phyloP scores from a whole-genome alignment of 1,139 yeast species.

The Kodamaea fungicola region DNA sequence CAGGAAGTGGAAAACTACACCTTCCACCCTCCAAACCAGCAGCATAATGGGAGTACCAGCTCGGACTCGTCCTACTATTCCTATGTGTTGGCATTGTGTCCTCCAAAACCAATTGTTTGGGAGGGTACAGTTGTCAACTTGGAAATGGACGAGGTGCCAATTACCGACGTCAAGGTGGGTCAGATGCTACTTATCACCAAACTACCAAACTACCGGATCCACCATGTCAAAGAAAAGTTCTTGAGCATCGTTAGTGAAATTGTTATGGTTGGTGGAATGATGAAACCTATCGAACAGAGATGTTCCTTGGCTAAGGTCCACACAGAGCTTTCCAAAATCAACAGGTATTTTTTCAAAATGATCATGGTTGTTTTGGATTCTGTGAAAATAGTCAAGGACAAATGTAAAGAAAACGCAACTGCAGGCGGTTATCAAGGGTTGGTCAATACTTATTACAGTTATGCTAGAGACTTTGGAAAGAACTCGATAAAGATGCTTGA shows the following conservation, averaged over 20 bases:
- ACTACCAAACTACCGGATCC: constrained; percentile 36
- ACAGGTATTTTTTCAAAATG: constrained; percentile 67
- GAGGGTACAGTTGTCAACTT: constrained; percentile 73
- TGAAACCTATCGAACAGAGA: constrained; percentile 52
- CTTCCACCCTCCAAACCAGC: constrained; percentile 1
- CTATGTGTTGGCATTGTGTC: constrained; percentile 72
- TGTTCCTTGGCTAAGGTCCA: constrained; percentile 76
- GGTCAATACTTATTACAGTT: constrained; percentile 71
- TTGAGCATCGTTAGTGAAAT: constrained; percentile 54
- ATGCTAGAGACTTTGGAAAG: constrained; percentile 81
- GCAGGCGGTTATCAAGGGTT: constrained; percentile 66
- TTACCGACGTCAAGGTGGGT: constrained; percentile 59
- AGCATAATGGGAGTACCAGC: constrained; percentile 2
- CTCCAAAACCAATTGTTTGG: constrained; percentile 87
- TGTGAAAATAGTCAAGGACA: constrained; percentile 51
- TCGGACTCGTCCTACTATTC: constrained; percentile 39
- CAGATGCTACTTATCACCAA: constrained; percentile 64
- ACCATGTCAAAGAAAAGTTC: constrained; percentile 39
- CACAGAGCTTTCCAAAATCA: constrained; percentile 64
- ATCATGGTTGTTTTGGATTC: constrained; percentile 66
- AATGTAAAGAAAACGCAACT: constrained; percentile 34
- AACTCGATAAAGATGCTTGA: constrained; percentile 67
- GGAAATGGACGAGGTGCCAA: constrained; percentile 44
- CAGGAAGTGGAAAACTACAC: constrained; percentile 12
- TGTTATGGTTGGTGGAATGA: constrained; percentile 38